Conservation (phyloP, 495 filamentous ascomycete genomes). For the Lophiotrema nucula region DNA sequence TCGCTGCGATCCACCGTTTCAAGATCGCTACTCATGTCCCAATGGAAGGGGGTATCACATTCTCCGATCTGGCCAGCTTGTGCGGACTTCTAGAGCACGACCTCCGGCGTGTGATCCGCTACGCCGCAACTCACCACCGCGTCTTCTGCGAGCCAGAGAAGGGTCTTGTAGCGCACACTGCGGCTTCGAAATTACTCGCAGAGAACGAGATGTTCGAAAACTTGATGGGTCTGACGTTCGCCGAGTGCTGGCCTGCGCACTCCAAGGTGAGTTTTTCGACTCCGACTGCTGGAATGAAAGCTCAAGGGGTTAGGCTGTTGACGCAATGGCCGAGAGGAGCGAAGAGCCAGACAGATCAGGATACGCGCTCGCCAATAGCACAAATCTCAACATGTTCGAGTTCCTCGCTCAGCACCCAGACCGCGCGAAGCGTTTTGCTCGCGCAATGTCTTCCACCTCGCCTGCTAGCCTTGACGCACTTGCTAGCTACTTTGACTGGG, state of each 20-base stretch:
- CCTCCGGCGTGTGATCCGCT: conserved; percentile 32
- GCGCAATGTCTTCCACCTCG: conserved; percentile 46
- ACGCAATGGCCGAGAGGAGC: conserved; percentile 6
- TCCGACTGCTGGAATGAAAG: neutral
- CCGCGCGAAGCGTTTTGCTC: conserved; percentile 47
- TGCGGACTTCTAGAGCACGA: conserved; percentile 20
- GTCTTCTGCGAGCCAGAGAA: conserved; percentile 34
- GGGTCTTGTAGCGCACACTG: conserved; percentile 32
- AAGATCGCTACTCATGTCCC: conserved; percentile 33
- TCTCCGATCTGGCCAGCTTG: conserved; percentile 15
- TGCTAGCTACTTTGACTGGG: conserved; percentile 1
- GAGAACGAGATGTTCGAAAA: neutral
- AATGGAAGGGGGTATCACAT: conserved; percentile 25
- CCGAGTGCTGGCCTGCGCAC: conserved; percentile 8
- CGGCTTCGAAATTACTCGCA: conserved; percentile 17
- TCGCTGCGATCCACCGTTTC: conserved; percentile 32
- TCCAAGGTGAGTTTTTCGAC: neutral
- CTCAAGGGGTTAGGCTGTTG: neutral
- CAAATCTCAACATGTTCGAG: conserved; percentile 24
- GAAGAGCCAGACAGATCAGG: neutral
- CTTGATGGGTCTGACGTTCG: conserved; percentile 8
- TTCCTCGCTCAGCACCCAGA: conserved; percentile 28
- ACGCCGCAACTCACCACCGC: conserved; percentile 30
- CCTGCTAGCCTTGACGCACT: conserved; percentile 7
- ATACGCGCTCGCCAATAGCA: conserved; percentile 15